Evolutionary conservation across 1,139 yeast species (phyloP).

Genomic region (Pichia kudriavzevii): DNA sequence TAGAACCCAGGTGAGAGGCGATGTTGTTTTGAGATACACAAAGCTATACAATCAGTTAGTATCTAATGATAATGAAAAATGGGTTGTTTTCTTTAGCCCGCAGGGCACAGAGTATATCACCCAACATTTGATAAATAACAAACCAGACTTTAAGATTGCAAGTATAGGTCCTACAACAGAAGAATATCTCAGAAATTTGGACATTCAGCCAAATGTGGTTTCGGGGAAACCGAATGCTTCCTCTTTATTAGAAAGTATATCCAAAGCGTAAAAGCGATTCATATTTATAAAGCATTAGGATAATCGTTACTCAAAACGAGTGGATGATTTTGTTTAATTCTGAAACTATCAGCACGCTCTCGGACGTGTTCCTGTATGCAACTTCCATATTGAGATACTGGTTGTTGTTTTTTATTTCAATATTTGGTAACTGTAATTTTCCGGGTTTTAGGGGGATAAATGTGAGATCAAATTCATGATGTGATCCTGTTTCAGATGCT

Average conservation of each 20-base stretch:
- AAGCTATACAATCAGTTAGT: constrained; percentile 16
- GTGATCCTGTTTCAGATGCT: constrained; percentile 6
- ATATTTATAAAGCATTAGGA: constrained; percentile 1
- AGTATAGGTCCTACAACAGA: constrained; percentile 94
- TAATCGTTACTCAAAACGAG: constrained; percentile 36
- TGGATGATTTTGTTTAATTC: constrained; percentile 57
- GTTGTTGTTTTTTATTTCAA: constrained; percentile 36
- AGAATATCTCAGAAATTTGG: constrained; percentile 45
- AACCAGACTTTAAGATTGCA: constrained; percentile 44
- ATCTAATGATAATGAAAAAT: constrained; percentile 27
- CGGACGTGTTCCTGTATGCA: constrained; percentile 60
- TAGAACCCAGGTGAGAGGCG: constrained; percentile 47
- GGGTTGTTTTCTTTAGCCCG: constrained; percentile 88
- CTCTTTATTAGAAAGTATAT: constrained; percentile 42
- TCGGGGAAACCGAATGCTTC: constrained; percentile 69
- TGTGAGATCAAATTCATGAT: constrained; percentile 33
- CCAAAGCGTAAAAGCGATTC: too few relatives aligned
- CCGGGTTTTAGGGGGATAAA: constrained; percentile 76
- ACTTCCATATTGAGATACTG: constrained; percentile 45
- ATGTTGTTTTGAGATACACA: constrained; percentile 37
- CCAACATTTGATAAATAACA: constrained; percentile 31
- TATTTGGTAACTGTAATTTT: constrained; percentile 56
- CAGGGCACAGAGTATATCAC: constrained; percentile 72
- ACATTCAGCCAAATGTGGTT: constrained; percentile 53
- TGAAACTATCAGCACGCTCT: constrained; percentile 65